phyloP scores from a whole-genome alignment of 208 protist genomes.

The Polymyxa betae region DNA sequence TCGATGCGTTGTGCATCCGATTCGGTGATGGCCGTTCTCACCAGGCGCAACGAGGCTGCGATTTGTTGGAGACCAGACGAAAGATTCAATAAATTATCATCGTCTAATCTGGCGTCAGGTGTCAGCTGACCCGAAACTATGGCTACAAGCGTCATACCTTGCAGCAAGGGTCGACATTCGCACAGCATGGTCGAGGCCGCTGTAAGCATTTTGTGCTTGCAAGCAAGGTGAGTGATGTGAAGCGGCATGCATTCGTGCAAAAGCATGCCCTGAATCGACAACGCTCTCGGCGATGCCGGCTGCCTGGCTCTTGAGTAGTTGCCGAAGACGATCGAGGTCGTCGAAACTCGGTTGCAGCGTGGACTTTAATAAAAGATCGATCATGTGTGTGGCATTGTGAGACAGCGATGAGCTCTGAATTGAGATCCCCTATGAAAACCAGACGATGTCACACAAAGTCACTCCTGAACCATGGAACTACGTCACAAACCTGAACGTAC shows the following conservation, averaged over 20 bases:
- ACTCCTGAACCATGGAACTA: neutral
- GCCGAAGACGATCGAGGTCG: conserved; percentile 12
- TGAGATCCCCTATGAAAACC: neutral
- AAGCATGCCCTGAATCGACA: neutral
- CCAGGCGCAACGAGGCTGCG: neutral
- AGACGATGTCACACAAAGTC: neutral
- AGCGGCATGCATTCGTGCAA: neutral
- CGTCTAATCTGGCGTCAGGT: neutral
- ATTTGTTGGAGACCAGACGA: neutral
- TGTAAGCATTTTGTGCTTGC: neutral
- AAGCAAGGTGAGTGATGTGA: neutral
- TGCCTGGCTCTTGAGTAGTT: neutral
- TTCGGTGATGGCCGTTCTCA: neutral
- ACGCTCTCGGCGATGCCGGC: neutral
- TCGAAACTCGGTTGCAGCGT: neutral
- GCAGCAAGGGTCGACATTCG: neutral
- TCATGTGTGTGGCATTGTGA: neutral
- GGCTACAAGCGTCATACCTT: neutral
- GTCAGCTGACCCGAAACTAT: conserved; percentile 33
- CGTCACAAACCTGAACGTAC: neutral
- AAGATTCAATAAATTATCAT: neutral
- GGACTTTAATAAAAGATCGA: neutral
- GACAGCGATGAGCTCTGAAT: neutral
- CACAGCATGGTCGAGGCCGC: neutral
- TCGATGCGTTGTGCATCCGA: neutral